Conservation (phyloP, 805 yeast genomes). For the Zygosaccharomyces lentus region DNA sequence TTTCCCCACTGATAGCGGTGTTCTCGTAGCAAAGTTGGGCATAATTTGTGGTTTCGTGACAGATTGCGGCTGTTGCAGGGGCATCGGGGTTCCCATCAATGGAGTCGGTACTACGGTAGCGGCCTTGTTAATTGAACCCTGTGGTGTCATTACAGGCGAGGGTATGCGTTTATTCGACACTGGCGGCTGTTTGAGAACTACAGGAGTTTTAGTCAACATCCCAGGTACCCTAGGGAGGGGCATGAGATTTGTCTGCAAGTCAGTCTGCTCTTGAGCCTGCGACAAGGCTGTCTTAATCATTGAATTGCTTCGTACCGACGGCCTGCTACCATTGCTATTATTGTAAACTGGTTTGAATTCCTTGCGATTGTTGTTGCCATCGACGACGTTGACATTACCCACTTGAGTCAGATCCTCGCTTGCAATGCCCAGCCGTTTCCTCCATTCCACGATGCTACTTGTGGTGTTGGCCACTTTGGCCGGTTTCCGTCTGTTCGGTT, state of each 20-base stretch:
- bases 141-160: not conserved
- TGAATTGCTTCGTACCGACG: conserved; percentile 4
- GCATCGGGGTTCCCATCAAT: not conserved
- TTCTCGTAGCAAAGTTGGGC: not conserved
- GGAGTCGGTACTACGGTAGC: not conserved
- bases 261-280: conserved; percentile 1
- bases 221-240: conserved; percentile 1
- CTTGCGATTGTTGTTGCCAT: not conserved
- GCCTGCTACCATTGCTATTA: not conserved
- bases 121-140: not conserved
- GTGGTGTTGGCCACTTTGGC: conserved; percentile 30
- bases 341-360: not conserved
- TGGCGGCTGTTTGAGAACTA: not conserved
- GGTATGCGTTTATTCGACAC: not conserved
- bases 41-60: not conserved
- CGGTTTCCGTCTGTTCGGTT: conserved; percentile 31
- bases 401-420: not conserved
- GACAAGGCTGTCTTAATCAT: conserved; percentile 1
- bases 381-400: not conserved
- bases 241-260: not conserved
- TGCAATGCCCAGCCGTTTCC: conserved; percentile 33
- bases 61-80: not conserved
- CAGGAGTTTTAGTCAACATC: not conserved
- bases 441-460: conserved; percentile 37
- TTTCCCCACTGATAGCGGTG: not conserved